A percentile compares a stretch with the other conserved stretches of the same genome.
Conservation (phyloP, 305 asterid species). For the Nicotiana rustica region DNA sequence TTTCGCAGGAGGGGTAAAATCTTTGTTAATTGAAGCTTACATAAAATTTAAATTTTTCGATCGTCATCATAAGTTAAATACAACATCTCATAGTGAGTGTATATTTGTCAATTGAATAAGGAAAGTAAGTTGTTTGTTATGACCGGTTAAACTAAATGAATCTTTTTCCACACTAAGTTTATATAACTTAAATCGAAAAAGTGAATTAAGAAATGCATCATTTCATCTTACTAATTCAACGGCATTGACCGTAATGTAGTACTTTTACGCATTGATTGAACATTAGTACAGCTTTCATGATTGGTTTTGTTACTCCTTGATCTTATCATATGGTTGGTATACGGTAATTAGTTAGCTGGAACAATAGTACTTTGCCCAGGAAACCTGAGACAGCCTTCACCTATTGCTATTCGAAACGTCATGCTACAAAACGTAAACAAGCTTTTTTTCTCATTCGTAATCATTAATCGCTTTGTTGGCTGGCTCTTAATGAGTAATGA, state of each 20-base stretch:
- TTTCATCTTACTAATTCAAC: not conserved
- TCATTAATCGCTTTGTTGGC: not conserved
- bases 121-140: not conserved
- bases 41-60: not conserved
- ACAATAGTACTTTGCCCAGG: not conserved
- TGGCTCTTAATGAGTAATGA: not conserved
- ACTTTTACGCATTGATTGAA: not conserved
- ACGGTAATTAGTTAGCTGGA: constrained; percentile 26
- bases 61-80: not conserved
- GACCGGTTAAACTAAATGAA: not conserved
- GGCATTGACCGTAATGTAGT: not conserved
- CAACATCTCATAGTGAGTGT: not conserved
- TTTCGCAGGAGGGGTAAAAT: not conserved
- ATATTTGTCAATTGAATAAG: too few species aligned
- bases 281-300: not conserved
- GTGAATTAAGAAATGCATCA: too few species aligned
- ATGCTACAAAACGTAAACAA: not conserved
- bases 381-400: not conserved
- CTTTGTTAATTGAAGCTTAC: not conserved
- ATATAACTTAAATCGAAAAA: too few species aligned
- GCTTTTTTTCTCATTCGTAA: not conserved
- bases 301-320: not conserved
- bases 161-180: too few species aligned
- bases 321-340: not conserved
- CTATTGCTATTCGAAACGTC: constrained; percentile 6